Evolutionary conservation across 2,329 filamentous ascomycete species (phyloP).

Genomic region (Sporothrix humicola): DNA sequence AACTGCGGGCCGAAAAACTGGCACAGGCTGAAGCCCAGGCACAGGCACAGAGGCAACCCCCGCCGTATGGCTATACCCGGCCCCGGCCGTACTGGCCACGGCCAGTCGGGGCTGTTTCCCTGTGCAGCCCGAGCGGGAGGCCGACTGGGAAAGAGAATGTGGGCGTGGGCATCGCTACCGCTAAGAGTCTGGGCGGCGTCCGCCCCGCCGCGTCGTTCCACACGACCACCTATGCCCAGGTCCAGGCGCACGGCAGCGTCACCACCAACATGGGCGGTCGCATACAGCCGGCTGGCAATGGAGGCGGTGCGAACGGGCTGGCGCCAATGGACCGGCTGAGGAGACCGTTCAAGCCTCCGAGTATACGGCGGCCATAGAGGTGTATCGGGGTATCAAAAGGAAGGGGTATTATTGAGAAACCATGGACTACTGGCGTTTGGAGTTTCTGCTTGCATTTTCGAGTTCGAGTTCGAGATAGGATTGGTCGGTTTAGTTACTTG

Average conservation of each 20-base stretch:
- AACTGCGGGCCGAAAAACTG: too few relatives aligned
- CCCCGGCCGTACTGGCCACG: constrained; percentile 24
- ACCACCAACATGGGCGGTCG: constrained; percentile 46
- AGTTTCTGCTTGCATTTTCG: not conserved
- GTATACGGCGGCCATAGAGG: constrained; percentile 51
- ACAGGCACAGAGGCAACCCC: not conserved
- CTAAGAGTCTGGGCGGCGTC: not conserved
- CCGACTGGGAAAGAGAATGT: constrained; percentile 38
- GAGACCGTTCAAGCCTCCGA: constrained; percentile 64
- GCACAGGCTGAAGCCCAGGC: not conserved
- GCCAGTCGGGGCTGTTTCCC: not conserved
- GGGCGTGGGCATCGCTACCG: constrained; percentile 32
- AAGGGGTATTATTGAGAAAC: too few relatives aligned
- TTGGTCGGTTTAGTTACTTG: too few relatives aligned
- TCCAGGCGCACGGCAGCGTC: constrained; percentile 41
- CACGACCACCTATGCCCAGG: constrained; percentile 51
- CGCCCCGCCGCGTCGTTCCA: constrained; percentile 57
- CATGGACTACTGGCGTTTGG: constrained; percentile 7
- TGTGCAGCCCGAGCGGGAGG: too few relatives aligned
- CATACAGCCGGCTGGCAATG: constrained; percentile 53
- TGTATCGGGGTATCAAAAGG: too few relatives aligned
- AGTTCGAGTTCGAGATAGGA: too few relatives aligned
- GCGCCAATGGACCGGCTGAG: constrained; percentile 57
- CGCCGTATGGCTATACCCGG: constrained; percentile 24
- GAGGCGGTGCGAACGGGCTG: constrained; percentile 38